Evolutionary conservation across 352 stramenopile genomes (phyloP).

Genomic region (Thalassiosira mediterranea): DNA sequence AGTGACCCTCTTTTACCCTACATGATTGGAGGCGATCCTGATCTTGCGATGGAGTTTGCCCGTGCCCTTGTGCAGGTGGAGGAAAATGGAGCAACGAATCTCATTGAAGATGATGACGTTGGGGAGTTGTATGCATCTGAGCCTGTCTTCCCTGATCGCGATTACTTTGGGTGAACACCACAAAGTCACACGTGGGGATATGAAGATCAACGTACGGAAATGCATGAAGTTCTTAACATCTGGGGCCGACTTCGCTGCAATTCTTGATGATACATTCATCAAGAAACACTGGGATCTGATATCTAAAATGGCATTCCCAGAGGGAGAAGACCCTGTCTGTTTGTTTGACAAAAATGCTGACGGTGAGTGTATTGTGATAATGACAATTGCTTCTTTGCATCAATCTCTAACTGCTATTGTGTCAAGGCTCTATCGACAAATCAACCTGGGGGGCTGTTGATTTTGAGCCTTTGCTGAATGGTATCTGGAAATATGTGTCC

Average conservation of each 20-base stretch:
- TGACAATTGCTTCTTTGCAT: too few relatives aligned
- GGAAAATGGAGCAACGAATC: neutral
- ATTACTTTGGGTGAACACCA: neutral
- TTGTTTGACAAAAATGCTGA: neutral
- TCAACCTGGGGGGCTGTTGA: constrained; percentile 1
- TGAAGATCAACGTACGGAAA: constrained; percentile 5
- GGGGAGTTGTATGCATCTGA: neutral
- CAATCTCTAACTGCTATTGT: neutral
- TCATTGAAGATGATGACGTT: constrained; percentile 4
- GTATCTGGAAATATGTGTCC: neutral
- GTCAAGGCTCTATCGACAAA: constrained; percentile 1
- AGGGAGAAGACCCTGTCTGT: neutral
- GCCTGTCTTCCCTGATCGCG: neutral
- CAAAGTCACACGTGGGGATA: neutral
- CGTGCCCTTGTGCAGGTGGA: constrained; percentile 7
- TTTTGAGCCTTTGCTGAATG: neutral
- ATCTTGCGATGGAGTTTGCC: constrained; percentile 5
- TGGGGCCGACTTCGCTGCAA: neutral
- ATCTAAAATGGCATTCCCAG: neutral
- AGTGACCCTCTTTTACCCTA: constrained; percentile 4
- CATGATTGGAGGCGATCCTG: constrained; percentile 11
- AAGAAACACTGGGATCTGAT: constrained; percentile 2
- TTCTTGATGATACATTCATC: constrained; percentile 6
- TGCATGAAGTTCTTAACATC: constrained; percentile 11
- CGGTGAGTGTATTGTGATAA: too few relatives aligned